These are phyloP conservation scores for Neurospora intermedia DNA, from an alignment of 495 filamentous ascomycete species.

Conservation along the genomic window DNA sequence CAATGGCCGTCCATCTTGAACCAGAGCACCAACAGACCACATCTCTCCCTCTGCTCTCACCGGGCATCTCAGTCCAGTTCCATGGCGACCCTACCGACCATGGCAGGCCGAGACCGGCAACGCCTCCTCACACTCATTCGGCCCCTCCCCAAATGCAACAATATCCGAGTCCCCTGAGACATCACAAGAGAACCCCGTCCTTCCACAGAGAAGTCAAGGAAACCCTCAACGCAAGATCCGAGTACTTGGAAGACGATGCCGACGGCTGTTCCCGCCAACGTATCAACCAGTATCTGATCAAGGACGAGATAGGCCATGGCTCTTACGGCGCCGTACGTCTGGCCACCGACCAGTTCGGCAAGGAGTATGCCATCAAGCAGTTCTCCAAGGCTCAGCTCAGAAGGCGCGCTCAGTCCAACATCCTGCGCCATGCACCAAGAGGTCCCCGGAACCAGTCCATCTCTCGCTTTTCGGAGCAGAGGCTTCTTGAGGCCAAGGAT, in stretches of 20 bases:
- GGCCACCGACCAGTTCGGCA: slow-evolving; percentile 80
- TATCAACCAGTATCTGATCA: slow-evolving; percentile 92
- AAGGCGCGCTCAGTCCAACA: slow-evolving; percentile 88
- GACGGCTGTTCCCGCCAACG: slow-evolving; percentile 64
- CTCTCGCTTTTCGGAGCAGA: slow-evolving; percentile 34
- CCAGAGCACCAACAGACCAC: not conserved
- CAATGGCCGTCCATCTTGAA: slow-evolving; percentile 2
- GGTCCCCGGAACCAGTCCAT: slow-evolving; percentile 41
- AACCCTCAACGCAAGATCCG: slow-evolving; percentile 81
- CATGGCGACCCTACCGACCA: slow-evolving; percentile 14
- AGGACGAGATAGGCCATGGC: slow-evolving; percentile 89
- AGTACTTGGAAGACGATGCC: slow-evolving; percentile 76
- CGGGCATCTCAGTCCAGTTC: slow-evolving; percentile 31
- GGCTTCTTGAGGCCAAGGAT: slow-evolving; percentile 55
- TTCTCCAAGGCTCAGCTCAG: slow-evolving; percentile 89
- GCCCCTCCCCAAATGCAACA: slow-evolving; percentile 27
- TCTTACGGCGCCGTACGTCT: slow-evolving; percentile 93
- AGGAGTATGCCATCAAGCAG: slow-evolving; percentile 95
- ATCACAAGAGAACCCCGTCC: slow-evolving; percentile 64
- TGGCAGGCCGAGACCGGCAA: not conserved
- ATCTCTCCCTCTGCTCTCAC: slow-evolving; percentile 20
- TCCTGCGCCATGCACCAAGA: slow-evolving; percentile 51
- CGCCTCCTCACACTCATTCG: slow-evolving; percentile 16
- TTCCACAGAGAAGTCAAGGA: slow-evolving; percentile 70
- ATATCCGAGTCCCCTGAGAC: slow-evolving; percentile 58